Evolutionary conservation across 2,329 filamentous ascomycete species (phyloP), one percentile per base, ranked within the genome.

Genomic region (Ustulina deusta): DNA sequence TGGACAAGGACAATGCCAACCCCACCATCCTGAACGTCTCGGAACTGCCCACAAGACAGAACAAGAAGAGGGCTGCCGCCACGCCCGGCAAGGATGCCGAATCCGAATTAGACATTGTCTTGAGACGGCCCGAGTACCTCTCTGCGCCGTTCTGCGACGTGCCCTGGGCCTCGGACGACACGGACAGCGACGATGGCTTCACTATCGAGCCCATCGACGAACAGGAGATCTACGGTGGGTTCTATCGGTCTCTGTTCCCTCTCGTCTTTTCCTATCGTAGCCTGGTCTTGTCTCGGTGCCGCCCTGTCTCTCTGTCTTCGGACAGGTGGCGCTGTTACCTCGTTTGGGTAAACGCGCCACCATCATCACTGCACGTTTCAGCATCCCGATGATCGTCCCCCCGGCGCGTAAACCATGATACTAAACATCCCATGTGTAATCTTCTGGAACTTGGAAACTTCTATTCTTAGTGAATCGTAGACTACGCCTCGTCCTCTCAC

Each of bases 221-320:
- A 79, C 96, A 97, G 80, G 96, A 99, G 81, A 95, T 99, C 48
- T 99, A 95, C 78, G 94, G 93, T 96, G 83, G 70, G 83, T 67
- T 51, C 9, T 32, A n/a, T n/a, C 48, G 1, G 1, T 27, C 46
- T 51, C 36, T 55, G 22, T 20, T 13, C 29, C 51, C 40, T 46
- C 52, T 40, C 44, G 34, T 57, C 32, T 40, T 10, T 5, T 36
- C 34, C 27, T 58, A 40, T 51, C 13, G 15, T 54, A 36, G 32
- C 4, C 11, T 56, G 7, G 27, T 9, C 34, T 29, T 17, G 20
- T 17, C n/a, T 7, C 13, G 38, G 10, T 40, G 10, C 38, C 17
- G 10, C 38, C 9, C 48, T 32, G 5, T 52, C 44, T 52, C 6
- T 20, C 34, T 15, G 20, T 27, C 34, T 27, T 44, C 22, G 29